Evolutionary conservation across 148 eudicot genomes (phyloP).

Genomic region (Fallopia convolvulus): DNA sequence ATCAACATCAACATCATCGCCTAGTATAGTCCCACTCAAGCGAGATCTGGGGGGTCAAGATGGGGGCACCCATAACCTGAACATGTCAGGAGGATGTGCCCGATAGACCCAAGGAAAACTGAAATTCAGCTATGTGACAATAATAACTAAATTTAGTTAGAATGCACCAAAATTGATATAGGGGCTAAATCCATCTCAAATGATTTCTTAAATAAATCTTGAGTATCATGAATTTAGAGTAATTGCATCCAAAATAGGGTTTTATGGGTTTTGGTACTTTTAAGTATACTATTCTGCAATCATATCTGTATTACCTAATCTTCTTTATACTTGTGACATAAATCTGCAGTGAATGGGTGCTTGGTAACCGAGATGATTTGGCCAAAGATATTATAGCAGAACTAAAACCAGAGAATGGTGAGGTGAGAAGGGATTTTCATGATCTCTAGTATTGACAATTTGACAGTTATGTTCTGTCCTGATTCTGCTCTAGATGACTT

Average conservation of each 20-base stretch:
- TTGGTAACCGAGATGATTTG: slow-evolving; percentile 94
- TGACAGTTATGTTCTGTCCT: background rate
- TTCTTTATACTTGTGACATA: background rate
- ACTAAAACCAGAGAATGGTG: slow-evolving; percentile 65
- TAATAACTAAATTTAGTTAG: too few species aligned
- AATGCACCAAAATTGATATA: too few species aligned
- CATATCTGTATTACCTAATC: background rate
- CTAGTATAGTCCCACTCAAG: too few species aligned
- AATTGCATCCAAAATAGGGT: background rate
- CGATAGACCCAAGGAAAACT: too few species aligned
- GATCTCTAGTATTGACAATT: background rate
- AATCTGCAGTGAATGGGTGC: slow-evolving; percentile 87
- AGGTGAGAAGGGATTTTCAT: slow-evolving; percentile 37
- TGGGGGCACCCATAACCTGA: too few species aligned
- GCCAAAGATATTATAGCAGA: slow-evolving; percentile 83
- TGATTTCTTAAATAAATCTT: background rate
- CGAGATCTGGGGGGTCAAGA: too few species aligned
- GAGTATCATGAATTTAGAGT: background rate
- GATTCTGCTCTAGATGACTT: background rate
- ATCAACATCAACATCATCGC: too few species aligned
- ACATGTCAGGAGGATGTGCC: too few species aligned
- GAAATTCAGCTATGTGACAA: too few species aligned
- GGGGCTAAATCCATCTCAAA: too few species aligned
- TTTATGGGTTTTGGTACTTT: background rate
- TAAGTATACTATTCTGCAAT: background rate